A percentile compares a stretch with the other conserved stretches of the same genome.
These are phyloP conservation scores for Pycnococcus provasolii DNA, from an alignment of 139 green algal genomes.

Conservation along the genomic window DNA sequence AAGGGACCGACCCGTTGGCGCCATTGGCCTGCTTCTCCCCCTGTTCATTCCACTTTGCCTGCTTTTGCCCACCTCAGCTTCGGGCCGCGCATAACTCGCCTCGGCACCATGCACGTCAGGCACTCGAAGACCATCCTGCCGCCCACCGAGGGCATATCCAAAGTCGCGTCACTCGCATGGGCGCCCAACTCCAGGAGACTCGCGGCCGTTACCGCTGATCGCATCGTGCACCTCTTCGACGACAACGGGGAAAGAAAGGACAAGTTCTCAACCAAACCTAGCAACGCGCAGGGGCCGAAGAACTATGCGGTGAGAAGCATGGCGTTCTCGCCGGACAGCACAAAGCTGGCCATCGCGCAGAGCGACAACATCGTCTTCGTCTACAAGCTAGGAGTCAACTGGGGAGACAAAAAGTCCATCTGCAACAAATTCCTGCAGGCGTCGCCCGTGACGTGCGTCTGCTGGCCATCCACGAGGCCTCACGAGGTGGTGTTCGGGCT, in stretches of 20 bases:
- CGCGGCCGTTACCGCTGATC: slow-evolving; percentile 56
- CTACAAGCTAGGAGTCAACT: slow-evolving; percentile 58
- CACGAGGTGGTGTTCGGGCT: slow-evolving; percentile 60
- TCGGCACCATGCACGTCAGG: slow-evolving; percentile 45
- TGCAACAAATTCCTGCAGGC: slow-evolving; percentile 72
- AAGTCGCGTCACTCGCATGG: slow-evolving; percentile 46
- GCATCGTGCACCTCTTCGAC: slow-evolving; percentile 75
- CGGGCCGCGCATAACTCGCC: no score
- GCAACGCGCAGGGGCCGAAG: slow-evolving; percentile 41
- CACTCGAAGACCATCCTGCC: slow-evolving; percentile 48
- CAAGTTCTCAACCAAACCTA: slow-evolving; percentile 54
- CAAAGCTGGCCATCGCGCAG: slow-evolving; percentile 68
- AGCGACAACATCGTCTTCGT: slow-evolving; percentile 81
- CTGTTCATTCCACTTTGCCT: no score
- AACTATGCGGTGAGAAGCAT: slow-evolving; percentile 58
- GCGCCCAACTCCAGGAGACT: slow-evolving; percentile 29
- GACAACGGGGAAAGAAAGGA: slow-evolving; percentile 61
- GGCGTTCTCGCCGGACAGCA: slow-evolving; percentile 67
- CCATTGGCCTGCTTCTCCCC: no score
- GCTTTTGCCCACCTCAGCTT: no score
- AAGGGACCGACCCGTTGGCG: no score
- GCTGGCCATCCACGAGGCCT: slow-evolving; percentile 44
- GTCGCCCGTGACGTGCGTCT: slow-evolving; percentile 46
- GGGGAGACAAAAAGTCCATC: slow-evolving; percentile 73
- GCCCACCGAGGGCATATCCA: slow-evolving; percentile 41